Evolutionary conservation across 2,329 filamentous ascomycete genomes (phyloP), one percentile per base, ranked within the genome.

Genomic region (Hymenoscyphus scutula): DNA sequence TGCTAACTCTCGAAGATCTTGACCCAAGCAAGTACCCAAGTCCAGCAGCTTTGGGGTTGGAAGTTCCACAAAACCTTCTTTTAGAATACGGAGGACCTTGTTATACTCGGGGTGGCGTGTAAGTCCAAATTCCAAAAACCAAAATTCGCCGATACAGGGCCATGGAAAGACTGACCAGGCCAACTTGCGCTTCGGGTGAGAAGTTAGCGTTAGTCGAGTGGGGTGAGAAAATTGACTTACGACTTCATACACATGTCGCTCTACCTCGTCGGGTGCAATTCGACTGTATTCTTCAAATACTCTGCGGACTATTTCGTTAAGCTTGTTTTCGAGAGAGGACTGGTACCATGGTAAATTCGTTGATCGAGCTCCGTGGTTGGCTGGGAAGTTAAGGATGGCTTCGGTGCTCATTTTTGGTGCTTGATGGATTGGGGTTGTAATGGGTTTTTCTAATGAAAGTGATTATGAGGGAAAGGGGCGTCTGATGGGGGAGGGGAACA

Each of bases 161-260:
- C 25, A 60, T 19, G 59, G 59, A 30, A 60, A 60, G 10, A 60
- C 30, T 3, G 19, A 25, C 59, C 59, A 60, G 13, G 59, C 59
- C 41, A 19, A 11, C 5, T 60, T 53, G 30, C 29, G 34, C 56
- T 51, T n/a, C 23, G 29, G 13, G 7, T 10, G 32, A 5, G n/a
- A 5, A 19, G n/a, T 19, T 58, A 41, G 37, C 7, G 17, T n/a
- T 2, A 41, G 37, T 41, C 17, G 8, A 41, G 1, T 15, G 5
- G 17, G 13, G 17, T 41, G 11, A 41, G 17, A 1, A 5, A 10
- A 4, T 10, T n/a, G n/a, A 5, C 38, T 45, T 19, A 45, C 38
- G 8, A 45, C 38, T 45, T 45, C 38, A 10, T 45, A 45, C 19
- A 45, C 38, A 45, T 45, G n/a, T 19, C 5, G 17, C 38, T 45